phyloP scores from a whole-genome alignment of 2,329 filamentous ascomycete genomes.

The Penicillium sp. region DNA sequence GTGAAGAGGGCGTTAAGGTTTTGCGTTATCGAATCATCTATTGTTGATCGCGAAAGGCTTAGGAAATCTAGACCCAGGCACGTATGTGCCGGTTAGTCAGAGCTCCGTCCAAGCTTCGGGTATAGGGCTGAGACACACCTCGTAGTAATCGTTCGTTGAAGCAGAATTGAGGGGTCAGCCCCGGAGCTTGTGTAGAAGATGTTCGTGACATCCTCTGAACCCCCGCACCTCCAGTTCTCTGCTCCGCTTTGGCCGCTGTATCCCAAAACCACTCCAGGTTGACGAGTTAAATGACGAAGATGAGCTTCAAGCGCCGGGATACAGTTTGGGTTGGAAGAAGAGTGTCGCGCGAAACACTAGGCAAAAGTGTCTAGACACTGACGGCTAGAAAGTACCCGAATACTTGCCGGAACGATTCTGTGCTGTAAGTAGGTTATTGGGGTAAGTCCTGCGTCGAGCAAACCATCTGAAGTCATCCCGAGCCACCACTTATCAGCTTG shows the following conservation, averaged over 20 bases:
- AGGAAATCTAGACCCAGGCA: slow-evolving; percentile 73
- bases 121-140: slow-evolving; percentile 56
- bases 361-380: background rate
- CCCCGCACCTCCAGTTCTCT: slow-evolving; percentile 27
- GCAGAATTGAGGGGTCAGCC: slow-evolving; percentile 75
- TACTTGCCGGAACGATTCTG: background rate
- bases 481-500: slow-evolving; percentile 17
- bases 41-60: slow-evolving; percentile 77
- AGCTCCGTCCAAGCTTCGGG: background rate
- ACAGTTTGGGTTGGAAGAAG: background rate
- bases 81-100: slow-evolving; percentile 19
- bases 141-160: slow-evolving; percentile 71
- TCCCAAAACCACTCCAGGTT: slow-evolving; percentile 51
- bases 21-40: slow-evolving; percentile 93
- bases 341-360: background rate
- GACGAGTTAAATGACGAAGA: slow-evolving; percentile 16
- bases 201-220: slow-evolving; percentile 45
- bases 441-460: background rate
- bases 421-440: background rate
- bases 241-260: slow-evolving; percentile 27
- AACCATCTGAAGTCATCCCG: background rate
- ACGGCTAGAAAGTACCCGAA: background rate
- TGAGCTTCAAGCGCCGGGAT: background rate
- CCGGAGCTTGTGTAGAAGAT: slow-evolving; percentile 51
- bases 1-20: slow-evolving; percentile 89